Percentiles rank a stretch among this genome's conserved stretches.
phyloP scores from a whole-genome alignment of 208 protist genomes.

The Kentomonas sorsogonicus region DNA sequence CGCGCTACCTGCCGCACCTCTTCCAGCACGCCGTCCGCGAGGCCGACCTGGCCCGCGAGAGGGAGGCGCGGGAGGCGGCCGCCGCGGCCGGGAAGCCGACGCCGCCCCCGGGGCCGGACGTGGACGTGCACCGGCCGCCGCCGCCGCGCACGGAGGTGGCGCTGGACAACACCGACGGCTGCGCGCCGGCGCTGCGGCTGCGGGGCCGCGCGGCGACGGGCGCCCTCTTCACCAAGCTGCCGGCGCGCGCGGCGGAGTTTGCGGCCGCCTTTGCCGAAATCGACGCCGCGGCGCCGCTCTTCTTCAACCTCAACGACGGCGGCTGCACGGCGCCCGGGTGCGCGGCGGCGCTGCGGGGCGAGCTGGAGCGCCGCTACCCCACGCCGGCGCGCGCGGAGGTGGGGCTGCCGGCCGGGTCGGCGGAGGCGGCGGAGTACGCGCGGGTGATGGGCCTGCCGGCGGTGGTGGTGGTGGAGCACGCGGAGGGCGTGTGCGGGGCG shows the following conservation, averaged over 20 bases:
- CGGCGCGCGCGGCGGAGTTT: slow-evolving; percentile 19
- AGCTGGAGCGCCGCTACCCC: slow-evolving; percentile 20
- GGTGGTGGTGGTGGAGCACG: slow-evolving; percentile 31
- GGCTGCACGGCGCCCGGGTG: slow-evolving; percentile 10
- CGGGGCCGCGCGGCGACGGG: slow-evolving; percentile 8
- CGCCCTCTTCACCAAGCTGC: slow-evolving; percentile 25
- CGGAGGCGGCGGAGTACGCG: slow-evolving; percentile 14
- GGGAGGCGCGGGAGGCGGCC: not conserved
- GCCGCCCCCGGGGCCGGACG: not conserved
- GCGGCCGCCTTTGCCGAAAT: slow-evolving; percentile 8
- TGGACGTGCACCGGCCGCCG: not conserved
- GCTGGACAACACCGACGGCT: slow-evolving; percentile 52
- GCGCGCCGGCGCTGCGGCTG: slow-evolving; percentile 29
- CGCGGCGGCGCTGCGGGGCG: slow-evolving; percentile 17
- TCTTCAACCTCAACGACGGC: slow-evolving; percentile 45
- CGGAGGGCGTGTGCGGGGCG: slow-evolving; percentile 34
- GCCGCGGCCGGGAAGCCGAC: no score
- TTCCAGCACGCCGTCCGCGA: slow-evolving; percentile 12
- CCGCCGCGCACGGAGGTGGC: slow-evolving; percentile 15
- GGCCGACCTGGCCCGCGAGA: not conserved
- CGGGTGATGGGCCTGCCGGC: slow-evolving; percentile 47
- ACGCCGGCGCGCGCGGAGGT: slow-evolving; percentile 21
- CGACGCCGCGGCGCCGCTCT: slow-evolving; percentile 16
- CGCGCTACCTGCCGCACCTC: slow-evolving; percentile 37
- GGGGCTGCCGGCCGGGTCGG: slow-evolving; percentile 1